Conservation (phyloP, 225 moss, liverwort and hornwort species). For the Asterella californica region DNA sequence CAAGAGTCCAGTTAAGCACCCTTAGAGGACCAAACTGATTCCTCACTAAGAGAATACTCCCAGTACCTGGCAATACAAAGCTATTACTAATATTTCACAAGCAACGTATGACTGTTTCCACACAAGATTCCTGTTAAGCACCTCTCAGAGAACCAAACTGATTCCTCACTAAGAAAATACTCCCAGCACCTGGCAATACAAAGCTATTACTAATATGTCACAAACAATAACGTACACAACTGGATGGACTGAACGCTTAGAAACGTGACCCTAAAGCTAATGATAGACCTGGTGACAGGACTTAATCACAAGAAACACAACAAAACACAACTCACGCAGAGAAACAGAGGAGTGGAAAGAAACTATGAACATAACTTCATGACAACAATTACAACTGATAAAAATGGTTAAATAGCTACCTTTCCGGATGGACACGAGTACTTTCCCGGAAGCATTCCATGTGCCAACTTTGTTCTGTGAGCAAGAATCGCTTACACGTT, state of each 20-base stretch:
- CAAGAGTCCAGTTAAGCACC: too few relatives aligned
- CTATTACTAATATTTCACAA: too few relatives aligned
- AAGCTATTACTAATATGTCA: too few relatives aligned
- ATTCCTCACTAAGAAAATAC: background rate
- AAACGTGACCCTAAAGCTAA: background rate
- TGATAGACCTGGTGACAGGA: background rate
- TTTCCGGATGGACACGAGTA: slow-evolving; percentile 79
- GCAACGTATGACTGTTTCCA: background rate
- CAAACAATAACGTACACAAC: background rate
- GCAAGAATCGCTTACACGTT: slow-evolving; percentile 11
- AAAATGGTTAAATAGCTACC: slow-evolving; percentile 31
- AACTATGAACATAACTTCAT: background rate
- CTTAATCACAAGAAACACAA: background rate
- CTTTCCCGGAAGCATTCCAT: slow-evolving; percentile 89
- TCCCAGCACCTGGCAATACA: too few relatives aligned
- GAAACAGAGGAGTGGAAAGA: background rate
- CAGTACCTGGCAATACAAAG: too few relatives aligned
- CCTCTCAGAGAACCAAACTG: background rate
- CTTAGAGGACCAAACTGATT: too few relatives aligned
- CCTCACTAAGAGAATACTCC: too few relatives aligned
- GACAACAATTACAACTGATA: background rate
- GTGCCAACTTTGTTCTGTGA: slow-evolving; percentile 89
- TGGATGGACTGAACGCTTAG: background rate
- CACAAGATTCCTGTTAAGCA: background rate
- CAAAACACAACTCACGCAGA: background rate